Evolutionary conservation across 2,329 filamentous ascomycete genomes (phyloP).

Genomic region (Albifimbria verrucaria): DNA sequence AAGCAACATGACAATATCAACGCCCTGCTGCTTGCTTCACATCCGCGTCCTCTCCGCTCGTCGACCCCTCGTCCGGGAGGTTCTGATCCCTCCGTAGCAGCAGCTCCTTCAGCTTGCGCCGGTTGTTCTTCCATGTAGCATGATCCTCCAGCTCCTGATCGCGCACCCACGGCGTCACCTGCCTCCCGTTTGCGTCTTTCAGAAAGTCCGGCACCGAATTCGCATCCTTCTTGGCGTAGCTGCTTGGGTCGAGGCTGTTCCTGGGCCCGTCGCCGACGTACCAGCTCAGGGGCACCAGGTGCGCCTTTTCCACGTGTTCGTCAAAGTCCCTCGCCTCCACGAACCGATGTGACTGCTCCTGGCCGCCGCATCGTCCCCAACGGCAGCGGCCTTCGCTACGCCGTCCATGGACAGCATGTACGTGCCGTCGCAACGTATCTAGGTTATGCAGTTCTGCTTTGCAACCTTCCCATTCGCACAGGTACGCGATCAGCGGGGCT

Average conservation of each 20-base stretch:
- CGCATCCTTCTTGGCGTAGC: conserved; percentile 19
- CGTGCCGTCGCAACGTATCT: conserved; percentile 53
- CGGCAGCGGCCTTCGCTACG: conserved; percentile 15
- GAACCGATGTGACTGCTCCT: conserved; percentile 28
- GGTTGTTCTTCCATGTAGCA: conserved; percentile 40
- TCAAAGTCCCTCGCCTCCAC: conserved; percentile 34
- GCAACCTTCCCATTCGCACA: conserved; percentile 59
- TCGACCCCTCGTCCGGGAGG: conserved; percentile 39
- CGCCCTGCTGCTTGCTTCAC: neutral
- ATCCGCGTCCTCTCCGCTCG: conserved; percentile 15
- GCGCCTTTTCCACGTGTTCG: conserved; percentile 51
- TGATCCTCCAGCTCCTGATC: conserved; percentile 49
- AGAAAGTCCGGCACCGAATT: conserved; percentile 46
- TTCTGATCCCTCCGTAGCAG: conserved; percentile 42
- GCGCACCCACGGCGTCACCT: conserved; percentile 57
- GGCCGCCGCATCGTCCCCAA: conserved; percentile 28
- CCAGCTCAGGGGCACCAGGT: conserved; percentile 53
- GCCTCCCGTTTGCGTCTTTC: conserved; percentile 46
- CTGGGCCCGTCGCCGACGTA: conserved; percentile 57
- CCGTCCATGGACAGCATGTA: conserved; percentile 46
- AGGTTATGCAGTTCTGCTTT: conserved; percentile 61
- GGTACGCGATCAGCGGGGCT: conserved; percentile 47
- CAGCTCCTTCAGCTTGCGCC: conserved; percentile 40
- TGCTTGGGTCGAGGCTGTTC: conserved; percentile 28
- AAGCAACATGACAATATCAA: too few species aligned